Percentiles rank a stretch among this genome's conserved stretches.
Evolutionary conservation across 805 yeast species (phyloP).

Genomic region (Candida golubevii): DNA sequence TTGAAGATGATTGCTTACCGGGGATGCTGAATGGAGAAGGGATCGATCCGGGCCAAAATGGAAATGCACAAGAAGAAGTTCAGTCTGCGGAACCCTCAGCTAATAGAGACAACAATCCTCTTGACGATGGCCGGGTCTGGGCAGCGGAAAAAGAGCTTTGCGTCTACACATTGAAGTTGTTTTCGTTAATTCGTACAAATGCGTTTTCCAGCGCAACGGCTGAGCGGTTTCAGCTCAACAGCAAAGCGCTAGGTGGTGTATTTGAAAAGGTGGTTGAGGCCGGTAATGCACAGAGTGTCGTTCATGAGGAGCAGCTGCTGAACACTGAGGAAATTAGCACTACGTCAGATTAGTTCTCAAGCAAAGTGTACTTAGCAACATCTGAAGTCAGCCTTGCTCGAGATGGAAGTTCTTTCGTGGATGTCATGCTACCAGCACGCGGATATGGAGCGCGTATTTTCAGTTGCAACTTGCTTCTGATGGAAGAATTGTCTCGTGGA

Average conservation of each 20-base stretch:
- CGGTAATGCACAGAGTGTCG: not conserved
- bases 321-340: too few species aligned
- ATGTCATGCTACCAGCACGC: slow-evolving; percentile 1
- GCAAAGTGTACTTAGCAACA: too few species aligned
- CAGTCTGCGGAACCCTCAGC: not conserved
- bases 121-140: slow-evolving; percentile 25
- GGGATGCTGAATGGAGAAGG: not conserved
- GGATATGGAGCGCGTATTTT: slow-evolving; percentile 3
- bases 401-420: not conserved
- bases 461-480: slow-evolving; percentile 7
- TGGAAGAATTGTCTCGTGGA: slow-evolving; percentile 2
- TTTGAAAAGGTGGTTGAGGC: slow-evolving; percentile 16
- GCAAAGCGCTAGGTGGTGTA: slow-evolving; percentile 29
- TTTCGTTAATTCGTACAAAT: slow-evolving; percentile 30
- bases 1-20: slow-evolving; percentile 1
- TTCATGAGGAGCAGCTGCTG: not conserved
- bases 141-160: slow-evolving; percentile 38
- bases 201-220: slow-evolving; percentile 24
- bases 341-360: too few species aligned
- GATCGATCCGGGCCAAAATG: not conserved
- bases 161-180: slow-evolving; percentile 37
- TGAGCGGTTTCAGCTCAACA: slow-evolving; percentile 36
- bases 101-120: not conserved
- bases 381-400: slow-evolving; percentile 8
- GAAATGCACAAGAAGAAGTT: not conserved